Evolutionary conservation across 768 basidiomycete species (phyloP).

Genomic region (Cyclocybe cylindracea): DNA sequence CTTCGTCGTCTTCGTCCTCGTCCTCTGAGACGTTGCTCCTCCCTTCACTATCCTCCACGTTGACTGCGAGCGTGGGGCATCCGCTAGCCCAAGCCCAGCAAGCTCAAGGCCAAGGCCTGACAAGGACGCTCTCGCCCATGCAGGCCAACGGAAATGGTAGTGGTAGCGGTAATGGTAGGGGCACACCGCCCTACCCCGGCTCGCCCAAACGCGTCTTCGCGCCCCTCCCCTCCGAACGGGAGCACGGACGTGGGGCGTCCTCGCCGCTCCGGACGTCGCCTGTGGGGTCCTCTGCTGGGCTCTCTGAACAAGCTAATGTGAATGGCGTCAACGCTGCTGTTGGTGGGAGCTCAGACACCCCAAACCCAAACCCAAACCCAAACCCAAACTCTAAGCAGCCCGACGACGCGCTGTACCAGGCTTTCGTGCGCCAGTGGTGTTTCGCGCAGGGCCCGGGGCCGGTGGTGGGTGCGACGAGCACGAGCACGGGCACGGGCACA

Average conservation of each 20-base stretch:
- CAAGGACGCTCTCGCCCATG: background rate
- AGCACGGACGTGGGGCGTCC: background rate
- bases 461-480: conserved; percentile 4
- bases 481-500: too few relatives aligned
- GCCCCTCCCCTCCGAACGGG: background rate
- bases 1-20: background rate
- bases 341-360: background rate
- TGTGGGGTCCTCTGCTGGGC: background rate
- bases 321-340: background rate
- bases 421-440: conserved; percentile 69
- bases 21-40: background rate
- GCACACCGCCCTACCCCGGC: conserved; percentile 1
- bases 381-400: background rate
- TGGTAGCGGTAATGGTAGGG: background rate
- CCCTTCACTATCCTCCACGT: background rate
- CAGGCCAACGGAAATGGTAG: too few relatives aligned
- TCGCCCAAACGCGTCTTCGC: background rate
- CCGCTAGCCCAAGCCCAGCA: background rate
- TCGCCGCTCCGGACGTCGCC: conserved; percentile 8
- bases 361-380: background rate
- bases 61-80: background rate
- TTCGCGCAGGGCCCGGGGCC: conserved; percentile 51
- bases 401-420: conserved; percentile 48
- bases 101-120: background rate
- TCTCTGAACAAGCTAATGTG: background rate